Conservation (phyloP, 805 yeast species). For the Metschnikowia matae region DNA sequence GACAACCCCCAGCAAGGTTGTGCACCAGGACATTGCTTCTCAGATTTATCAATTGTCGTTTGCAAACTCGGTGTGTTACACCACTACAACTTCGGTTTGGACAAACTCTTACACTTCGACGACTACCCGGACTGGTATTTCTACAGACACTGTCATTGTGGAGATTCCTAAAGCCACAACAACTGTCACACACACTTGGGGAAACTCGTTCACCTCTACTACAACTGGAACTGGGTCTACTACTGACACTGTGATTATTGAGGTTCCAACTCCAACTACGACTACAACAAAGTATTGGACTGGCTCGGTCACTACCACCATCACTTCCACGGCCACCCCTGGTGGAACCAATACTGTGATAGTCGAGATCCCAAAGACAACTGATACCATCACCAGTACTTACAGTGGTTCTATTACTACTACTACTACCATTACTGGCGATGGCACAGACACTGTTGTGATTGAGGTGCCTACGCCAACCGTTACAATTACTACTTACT, state of each 20-base stretch:
- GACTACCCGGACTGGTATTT: slow-evolving; percentile 1
- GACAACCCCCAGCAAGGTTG: slow-evolving; percentile 1
- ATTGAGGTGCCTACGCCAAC: slow-evolving; percentile 8
- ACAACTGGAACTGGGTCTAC: slow-evolving; percentile 5
- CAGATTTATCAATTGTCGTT: slow-evolving; percentile 10
- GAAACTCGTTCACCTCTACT: slow-evolving; percentile 3
- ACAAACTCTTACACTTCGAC: slow-evolving; percentile 4
- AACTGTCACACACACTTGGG: slow-evolving; percentile 10
- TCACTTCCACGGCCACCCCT: neutral
- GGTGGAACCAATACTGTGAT: slow-evolving; percentile 13
- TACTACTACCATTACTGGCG: slow-evolving; percentile 18
- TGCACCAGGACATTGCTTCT: slow-evolving; percentile 6
- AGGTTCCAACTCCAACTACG: slow-evolving; percentile 9
- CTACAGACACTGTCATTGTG: slow-evolving; percentile 7
- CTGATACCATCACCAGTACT: slow-evolving; percentile 15
- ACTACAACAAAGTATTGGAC: slow-evolving; percentile 12
- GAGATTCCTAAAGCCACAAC: slow-evolving; percentile 12
- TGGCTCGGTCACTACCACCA: slow-evolving; percentile 7
- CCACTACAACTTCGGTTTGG: slow-evolving; percentile 6
- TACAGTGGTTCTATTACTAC: slow-evolving; percentile 7
- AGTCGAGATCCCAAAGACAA: slow-evolving; percentile 12
- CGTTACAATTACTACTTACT: slow-evolving; percentile 1
- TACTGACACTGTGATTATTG: slow-evolving; percentile 12
- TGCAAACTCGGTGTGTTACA: slow-evolving; percentile 2
- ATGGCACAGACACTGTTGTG: slow-evolving; percentile 20